phyloP scores from a whole-genome alignment of 2,329 filamentous ascomycete species.

The Amauroascus niger region DNA sequence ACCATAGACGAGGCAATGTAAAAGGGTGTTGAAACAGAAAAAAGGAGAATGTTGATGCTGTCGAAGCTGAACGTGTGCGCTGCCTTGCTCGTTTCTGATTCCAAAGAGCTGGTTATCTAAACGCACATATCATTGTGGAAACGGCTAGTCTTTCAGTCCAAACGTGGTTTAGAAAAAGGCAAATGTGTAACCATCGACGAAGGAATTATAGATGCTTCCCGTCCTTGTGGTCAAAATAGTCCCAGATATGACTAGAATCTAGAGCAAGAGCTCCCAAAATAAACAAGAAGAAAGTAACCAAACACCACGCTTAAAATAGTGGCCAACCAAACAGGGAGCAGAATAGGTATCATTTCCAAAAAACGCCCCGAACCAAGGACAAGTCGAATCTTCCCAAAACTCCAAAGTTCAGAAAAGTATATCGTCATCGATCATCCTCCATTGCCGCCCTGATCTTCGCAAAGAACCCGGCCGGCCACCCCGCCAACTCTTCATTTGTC shows the following conservation, averaged over 20 bases:
- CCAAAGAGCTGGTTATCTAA: not conserved
- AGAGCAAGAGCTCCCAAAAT: not conserved
- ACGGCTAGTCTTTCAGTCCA: not conserved
- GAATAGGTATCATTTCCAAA: slow-evolving; percentile 14
- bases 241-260: not conserved
- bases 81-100: not conserved
- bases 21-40: not conserved
- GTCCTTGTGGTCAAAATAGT: not conserved
- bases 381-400: not conserved
- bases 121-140: not conserved
- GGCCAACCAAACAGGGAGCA: not conserved
- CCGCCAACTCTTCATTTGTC: slow-evolving; percentile 46
- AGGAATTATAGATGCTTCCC: not conserved
- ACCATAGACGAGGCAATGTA: not conserved
- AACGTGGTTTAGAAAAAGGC: not conserved
- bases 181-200: not conserved
- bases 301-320: not conserved
- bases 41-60: not conserved
- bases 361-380: slow-evolving; percentile 7
- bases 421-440: slow-evolving; percentile 31
- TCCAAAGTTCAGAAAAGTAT: slow-evolving; percentile 6
- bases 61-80: not conserved
- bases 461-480: slow-evolving; percentile 42
- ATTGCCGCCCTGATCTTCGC: slow-evolving; percentile 40
- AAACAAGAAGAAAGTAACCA: not conserved